A percentile compares a stretch with the other conserved stretches of the same genome.
These are phyloP conservation scores for Coniochaeta hoffmannii DNA, from an alignment of 2,329 filamentous ascomycete species.

Conservation along the genomic window DNA sequence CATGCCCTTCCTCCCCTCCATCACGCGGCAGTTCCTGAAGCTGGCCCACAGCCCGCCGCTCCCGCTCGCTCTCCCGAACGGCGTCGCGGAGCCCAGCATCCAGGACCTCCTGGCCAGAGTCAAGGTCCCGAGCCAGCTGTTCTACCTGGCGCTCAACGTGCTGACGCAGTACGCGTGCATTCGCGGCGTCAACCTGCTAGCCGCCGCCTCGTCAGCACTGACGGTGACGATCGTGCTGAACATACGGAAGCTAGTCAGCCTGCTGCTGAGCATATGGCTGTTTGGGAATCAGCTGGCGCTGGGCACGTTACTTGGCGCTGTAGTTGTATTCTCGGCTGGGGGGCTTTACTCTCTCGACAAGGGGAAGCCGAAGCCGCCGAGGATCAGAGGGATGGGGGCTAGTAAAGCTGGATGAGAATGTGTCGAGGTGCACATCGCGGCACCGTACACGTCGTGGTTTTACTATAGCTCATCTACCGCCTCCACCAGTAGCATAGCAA, in stretches of 20 bases:
- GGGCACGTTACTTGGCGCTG: slow-evolving; percentile 73
- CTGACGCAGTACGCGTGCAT: slow-evolving; percentile 93
- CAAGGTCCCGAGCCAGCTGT: slow-evolving; percentile 59
- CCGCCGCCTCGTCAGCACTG: slow-evolving; percentile 78
- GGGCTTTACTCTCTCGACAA: slow-evolving; percentile 80
- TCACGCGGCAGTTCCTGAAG: slow-evolving; percentile 55
- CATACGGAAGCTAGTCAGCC: slow-evolving; percentile 85
- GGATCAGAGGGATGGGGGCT: background rate
- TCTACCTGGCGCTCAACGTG: slow-evolving; percentile 68
- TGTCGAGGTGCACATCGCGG: too few relatives aligned
- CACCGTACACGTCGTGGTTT: background rate
- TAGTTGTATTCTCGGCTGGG: slow-evolving; percentile 84
- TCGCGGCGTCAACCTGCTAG: slow-evolving; percentile 89
- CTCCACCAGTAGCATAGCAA: background rate
- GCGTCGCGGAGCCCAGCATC: slow-evolving; percentile 23
- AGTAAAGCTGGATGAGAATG: background rate
- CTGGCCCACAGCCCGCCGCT: slow-evolving; percentile 59
- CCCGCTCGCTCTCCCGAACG: slow-evolving; percentile 29
- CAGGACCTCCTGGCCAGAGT: slow-evolving; percentile 29
- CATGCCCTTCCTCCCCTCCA: slow-evolving; percentile 59
- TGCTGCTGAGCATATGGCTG: slow-evolving; percentile 85
- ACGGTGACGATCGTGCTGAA: slow-evolving; percentile 97
- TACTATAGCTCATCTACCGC: background rate
- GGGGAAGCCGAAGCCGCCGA: slow-evolving; percentile 25
- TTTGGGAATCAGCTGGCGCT: slow-evolving; percentile 79